A percentile compares a stretch with the other conserved stretches of the same genome.
phyloP scores from a whole-genome alignment of 768 basidiomycete genomes.

The Panaeolus cyanescens region DNA sequence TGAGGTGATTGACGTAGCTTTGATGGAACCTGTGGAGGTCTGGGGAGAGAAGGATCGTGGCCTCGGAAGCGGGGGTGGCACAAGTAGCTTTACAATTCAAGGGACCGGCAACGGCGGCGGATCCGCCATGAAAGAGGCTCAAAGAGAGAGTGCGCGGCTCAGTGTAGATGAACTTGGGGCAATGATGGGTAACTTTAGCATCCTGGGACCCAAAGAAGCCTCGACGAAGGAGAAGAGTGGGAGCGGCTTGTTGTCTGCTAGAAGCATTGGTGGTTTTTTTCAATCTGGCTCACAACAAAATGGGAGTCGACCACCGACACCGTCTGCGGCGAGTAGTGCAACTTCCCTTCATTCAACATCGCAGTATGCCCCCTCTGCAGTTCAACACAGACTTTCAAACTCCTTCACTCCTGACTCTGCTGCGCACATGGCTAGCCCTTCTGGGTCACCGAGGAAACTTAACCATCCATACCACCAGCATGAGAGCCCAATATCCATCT shows the following conservation, averaged over 20 bases:
- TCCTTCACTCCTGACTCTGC: conserved; percentile 6
- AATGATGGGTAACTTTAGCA: conserved; percentile 15
- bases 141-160: conserved; percentile 29
- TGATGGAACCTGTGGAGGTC: conserved; percentile 83
- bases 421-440: neutral
- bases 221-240: conserved; percentile 4
- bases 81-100: conserved; percentile 1
- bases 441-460: neutral
- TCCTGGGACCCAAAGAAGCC: neutral
- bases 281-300: conserved; percentile 11
- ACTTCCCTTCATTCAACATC: conserved; percentile 26
- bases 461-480: neutral
- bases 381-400: neutral
- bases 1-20: conserved; percentile 75
- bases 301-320: conserved; percentile 18
- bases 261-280: conserved; percentile 14
- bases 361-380: neutral
- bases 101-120: neutral
- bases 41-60: conserved; percentile 43
- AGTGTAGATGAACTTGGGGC: conserved; percentile 31
- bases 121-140: neutral
- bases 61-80: conserved; percentile 1
- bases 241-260: conserved; percentile 10
- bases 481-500: conserved; percentile 14
- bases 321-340: conserved; percentile 28